phyloP scores from a whole-genome alignment of 2,329 filamentous ascomycete genomes.

The Ophiobolus disseminans region DNA sequence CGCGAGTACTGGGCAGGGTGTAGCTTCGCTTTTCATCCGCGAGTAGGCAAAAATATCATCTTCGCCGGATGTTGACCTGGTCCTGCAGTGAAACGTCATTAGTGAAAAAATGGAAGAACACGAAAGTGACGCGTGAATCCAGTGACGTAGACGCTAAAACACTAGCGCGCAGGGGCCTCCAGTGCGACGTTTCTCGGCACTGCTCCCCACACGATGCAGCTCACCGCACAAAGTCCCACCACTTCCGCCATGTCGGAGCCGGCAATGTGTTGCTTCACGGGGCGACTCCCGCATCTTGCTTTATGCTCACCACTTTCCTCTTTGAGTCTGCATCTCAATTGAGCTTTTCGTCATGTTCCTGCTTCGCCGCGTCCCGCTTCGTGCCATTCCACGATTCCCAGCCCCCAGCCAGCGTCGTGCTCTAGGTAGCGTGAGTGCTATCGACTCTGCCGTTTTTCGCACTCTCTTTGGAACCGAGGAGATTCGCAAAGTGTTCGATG shows the following conservation, averaged over 20 bases:
- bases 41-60: constrained; percentile 15
- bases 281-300: constrained; percentile 11
- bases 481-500: constrained; percentile 59
- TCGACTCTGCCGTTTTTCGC: constrained; percentile 61
- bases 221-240: constrained; percentile 22
- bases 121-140: constrained; percentile 9
- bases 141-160: constrained; percentile 2
- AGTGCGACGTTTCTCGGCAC: constrained; percentile 1
- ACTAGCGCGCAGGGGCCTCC: neutral
- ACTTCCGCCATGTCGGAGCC: constrained; percentile 20
- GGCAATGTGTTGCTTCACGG: constrained; percentile 15
- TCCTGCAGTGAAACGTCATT: neutral
- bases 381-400: constrained; percentile 24
- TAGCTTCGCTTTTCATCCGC: constrained; percentile 42
- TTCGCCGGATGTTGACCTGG: neutral
- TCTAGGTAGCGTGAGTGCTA: constrained; percentile 45
- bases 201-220: constrained; percentile 36
- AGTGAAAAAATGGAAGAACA: neutral
- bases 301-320: constrained; percentile 8
- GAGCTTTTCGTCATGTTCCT: constrained; percentile 34
- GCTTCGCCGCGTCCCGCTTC: constrained; percentile 33
- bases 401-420: constrained; percentile 27
- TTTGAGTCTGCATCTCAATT: constrained; percentile 12
- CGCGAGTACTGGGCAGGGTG: constrained; percentile 44
- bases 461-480: constrained; percentile 61